Conservation (phyloP, 768 basidiomycete genomes). For the Lentinula detonsa region DNA sequence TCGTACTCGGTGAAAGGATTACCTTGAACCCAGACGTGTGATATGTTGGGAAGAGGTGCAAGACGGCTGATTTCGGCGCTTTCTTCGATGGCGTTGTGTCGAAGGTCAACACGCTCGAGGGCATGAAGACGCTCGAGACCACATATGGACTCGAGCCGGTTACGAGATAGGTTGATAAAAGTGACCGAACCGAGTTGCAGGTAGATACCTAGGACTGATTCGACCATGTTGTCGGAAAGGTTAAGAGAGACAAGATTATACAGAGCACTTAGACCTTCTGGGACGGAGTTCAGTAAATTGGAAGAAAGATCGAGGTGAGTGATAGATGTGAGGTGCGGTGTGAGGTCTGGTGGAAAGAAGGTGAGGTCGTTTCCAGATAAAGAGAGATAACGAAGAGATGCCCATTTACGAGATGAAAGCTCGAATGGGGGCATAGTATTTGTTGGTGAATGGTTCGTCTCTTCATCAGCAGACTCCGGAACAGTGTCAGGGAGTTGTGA, state of each 20-base stretch:
- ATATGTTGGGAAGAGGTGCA: slow-evolving; percentile 70
- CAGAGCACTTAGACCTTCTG: slow-evolving; percentile 65
- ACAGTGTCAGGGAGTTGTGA: slow-evolving; percentile 54
- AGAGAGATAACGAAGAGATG: slow-evolving; percentile 67
- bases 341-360: slow-evolving; percentile 63
- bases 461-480: slow-evolving; percentile 35
- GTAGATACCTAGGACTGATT: slow-evolving; percentile 88
- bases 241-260: slow-evolving; percentile 86
- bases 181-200: slow-evolving; percentile 72
- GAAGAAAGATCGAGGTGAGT: slow-evolving; percentile 86
- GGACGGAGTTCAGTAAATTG: slow-evolving; percentile 87
- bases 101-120: slow-evolving; percentile 81
- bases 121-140: slow-evolving; percentile 87
- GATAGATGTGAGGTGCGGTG: slow-evolving; percentile 65
- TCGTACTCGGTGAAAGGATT: slow-evolving; percentile 77
- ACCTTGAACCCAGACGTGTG: slow-evolving; percentile 77
- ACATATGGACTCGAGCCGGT: slow-evolving; percentile 91
- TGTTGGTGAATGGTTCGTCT: not conserved
- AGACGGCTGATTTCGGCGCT: slow-evolving; percentile 81
- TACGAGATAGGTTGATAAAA: slow-evolving; percentile 74
- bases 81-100: slow-evolving; percentile 76
- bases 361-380: slow-evolving; percentile 79
- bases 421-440: slow-evolving; percentile 20
- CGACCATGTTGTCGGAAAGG: slow-evolving; percentile 96
- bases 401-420: slow-evolving; percentile 65